A percentile compares a stretch with the other conserved stretches of the same genome.
Evolutionary conservation across 2,329 filamentous ascomycete species (phyloP).

Genomic region (Penicillium occitanis): DNA sequence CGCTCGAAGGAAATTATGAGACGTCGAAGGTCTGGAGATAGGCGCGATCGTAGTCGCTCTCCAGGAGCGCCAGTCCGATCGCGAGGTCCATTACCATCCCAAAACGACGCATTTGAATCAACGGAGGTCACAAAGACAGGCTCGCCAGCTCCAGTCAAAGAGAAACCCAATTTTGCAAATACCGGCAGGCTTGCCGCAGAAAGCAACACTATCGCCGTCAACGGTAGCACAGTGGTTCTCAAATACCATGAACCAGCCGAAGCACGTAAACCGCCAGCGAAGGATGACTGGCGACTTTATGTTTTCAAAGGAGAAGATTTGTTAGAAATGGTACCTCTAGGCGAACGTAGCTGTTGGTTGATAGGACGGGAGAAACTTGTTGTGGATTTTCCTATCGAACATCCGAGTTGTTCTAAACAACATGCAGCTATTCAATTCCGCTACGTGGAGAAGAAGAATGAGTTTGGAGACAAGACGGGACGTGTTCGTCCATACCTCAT

Average conservation of each 20-base stretch:
- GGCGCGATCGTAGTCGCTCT: slow-evolving; percentile 30
- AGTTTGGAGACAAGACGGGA: slow-evolving; percentile 80
- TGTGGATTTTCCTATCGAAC: slow-evolving; percentile 79
- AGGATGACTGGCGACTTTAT: slow-evolving; percentile 83
- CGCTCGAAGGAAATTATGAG: slow-evolving; percentile 21
- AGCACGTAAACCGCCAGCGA: slow-evolving; percentile 78
- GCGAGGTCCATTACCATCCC: slow-evolving; percentile 46
- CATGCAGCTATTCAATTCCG: slow-evolving; percentile 95
- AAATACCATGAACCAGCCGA: slow-evolving; percentile 97
- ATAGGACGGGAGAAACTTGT: slow-evolving; percentile 77
- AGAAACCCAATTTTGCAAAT: slow-evolving; percentile 81
- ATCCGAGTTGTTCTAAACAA: slow-evolving; percentile 92
- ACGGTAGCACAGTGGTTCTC: slow-evolving; percentile 68
- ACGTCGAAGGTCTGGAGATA: slow-evolving; percentile 29
- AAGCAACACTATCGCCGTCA: slow-evolving; percentile 71
- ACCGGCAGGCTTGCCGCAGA: slow-evolving; percentile 84
- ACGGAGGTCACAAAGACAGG: slow-evolving; percentile 31
- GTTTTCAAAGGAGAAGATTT: slow-evolving; percentile 84
- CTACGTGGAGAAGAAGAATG: slow-evolving; percentile 76
- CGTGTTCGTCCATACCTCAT: slow-evolving; percentile 85
- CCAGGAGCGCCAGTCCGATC: slow-evolving; percentile 35
- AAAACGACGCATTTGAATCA: slow-evolving; percentile 46
- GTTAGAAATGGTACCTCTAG: slow-evolving; percentile 77
- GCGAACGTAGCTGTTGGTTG: slow-evolving; percentile 81
- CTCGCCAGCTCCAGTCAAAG: slow-evolving; percentile 50